Evolutionary conservation across 208 protist genomes (phyloP).

Genomic region (Leishmania major): DNA sequence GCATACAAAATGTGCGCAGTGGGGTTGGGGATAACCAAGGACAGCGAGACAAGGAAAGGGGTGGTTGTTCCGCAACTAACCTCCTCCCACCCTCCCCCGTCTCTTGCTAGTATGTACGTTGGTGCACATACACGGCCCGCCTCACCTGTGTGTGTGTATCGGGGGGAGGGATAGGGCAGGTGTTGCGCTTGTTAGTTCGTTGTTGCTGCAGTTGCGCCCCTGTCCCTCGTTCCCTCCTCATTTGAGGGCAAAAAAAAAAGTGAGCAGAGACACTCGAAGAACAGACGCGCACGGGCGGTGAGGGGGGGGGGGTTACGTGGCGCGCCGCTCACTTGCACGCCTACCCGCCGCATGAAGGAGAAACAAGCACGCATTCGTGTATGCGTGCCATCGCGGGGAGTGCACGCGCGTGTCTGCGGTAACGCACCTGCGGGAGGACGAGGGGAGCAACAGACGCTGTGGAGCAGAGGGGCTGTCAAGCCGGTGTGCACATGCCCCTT

Average conservation of each 20-base stretch:
- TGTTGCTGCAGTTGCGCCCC: not conserved
- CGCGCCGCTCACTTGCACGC: not conserved
- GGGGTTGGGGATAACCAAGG: not conserved
- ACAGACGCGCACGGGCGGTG: not conserved
- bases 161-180: not conserved
- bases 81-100: not conserved
- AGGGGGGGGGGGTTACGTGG: not conserved
- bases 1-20: not conserved
- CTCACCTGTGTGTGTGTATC: not conserved
- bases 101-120: not conserved
- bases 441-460: not conserved
- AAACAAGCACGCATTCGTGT: not conserved
- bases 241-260: not conserved
- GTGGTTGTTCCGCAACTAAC: not conserved
- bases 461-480: not conserved
- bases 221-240: not conserved
- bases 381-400: not conserved
- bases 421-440: not conserved
- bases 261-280: not conserved
- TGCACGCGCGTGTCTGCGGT: not conserved
- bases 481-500: not conserved
- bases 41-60: not conserved
- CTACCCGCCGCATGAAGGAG: not conserved
- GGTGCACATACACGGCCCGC: not conserved
- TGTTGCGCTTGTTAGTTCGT: not conserved